phyloP scores from a whole-genome alignment of 1,284 basidiomycete species.

The Schizophyllum commune region DNA sequence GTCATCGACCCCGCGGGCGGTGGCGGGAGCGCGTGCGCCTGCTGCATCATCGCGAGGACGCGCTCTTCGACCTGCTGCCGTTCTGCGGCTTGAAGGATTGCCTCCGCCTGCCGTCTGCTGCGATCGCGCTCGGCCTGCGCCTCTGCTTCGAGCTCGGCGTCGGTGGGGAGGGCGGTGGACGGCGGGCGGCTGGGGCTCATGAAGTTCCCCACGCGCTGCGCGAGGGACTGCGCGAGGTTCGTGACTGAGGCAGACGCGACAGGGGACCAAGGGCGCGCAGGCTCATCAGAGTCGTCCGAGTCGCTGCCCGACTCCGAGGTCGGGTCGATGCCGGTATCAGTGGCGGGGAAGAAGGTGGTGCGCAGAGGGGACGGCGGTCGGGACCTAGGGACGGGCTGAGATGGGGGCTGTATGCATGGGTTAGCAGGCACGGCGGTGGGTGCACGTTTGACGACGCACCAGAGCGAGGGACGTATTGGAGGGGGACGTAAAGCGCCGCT shows the following conservation, averaged over 20 bases:
- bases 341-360: constrained; percentile 45
- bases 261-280: constrained; percentile 29
- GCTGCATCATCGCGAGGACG: constrained; percentile 63
- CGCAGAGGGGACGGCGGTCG: constrained; percentile 64
- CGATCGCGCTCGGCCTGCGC: constrained; percentile 66
- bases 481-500: too few relatives aligned
- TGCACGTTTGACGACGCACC: too few relatives aligned
- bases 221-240: constrained; percentile 62
- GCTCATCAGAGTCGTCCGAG: constrained; percentile 37
- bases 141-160: constrained; percentile 73
- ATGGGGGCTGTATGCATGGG: too few relatives aligned
- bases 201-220: constrained; percentile 58
- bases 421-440: too few relatives aligned
- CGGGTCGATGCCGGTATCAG: constrained; percentile 50
- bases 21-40: constrained; percentile 35
- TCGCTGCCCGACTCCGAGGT: constrained; percentile 34
- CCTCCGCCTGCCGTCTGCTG: constrained; percentile 67
- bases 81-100: constrained; percentile 67
- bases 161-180: constrained; percentile 43
- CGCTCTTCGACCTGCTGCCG: constrained; percentile 61
- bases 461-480: too few relatives aligned
- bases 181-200: constrained; percentile 42
- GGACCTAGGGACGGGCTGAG: too few relatives aligned
- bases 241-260: constrained; percentile 54
- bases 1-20: constrained; percentile 17